Evolutionary conservation across 345 rosid genomes (phyloP), one percentile per base, ranked within the genome.

Genomic region (Euphorbia pulcherrima): DNA sequence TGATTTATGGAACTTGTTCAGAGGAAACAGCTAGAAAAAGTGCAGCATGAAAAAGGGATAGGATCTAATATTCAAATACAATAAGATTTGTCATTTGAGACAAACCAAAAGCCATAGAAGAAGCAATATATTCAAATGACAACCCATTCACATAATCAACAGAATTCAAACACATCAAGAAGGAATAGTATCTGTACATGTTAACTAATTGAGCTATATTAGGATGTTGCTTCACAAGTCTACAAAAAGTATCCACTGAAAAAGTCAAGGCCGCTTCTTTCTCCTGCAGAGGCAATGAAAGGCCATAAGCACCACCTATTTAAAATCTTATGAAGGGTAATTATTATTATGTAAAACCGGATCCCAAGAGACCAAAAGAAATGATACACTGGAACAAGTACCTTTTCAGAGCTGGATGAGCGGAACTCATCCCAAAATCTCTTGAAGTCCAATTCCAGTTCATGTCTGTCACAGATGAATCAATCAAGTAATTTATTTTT

Each of bases 361-460:
- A 20, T 46, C 26, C 39, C 17, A 28, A 64, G 18, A 1, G 40
- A 35, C 41, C 16, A 50, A 47, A 60, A 62, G 29, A 50, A 61
- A 21, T 62, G 62, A 66, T 26, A 67, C 41, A 68, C 1, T 7
- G 20, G 58, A 41, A 60, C 13, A 60, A 24, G 13, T 62, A 92
- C 99, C 96, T 87, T 92, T 79, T 95, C 99, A 8, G 88, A 92
- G 81, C 89, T 86, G 76, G 97, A 95, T 76, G 99, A 89, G 71
- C 97, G 97, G 78, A 95, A 95, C 81, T 92, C 97, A 79, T 95
- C 97, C 99, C 99, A 92, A 61, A 83, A 86, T 82, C 97, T 95
- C 79, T 92, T 95, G 79, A 95, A 92, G 85, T 95, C 97, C 96
- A 89, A 76, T 76, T 95, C 97, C 93, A 92, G 71, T 75, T 88